A percentile compares a stretch with the other conserved stretches of the same genome.
These are phyloP conservation scores for Metarhizium album DNA, from an alignment of 2,329 filamentous ascomycete genomes.

Conservation along the genomic window DNA sequence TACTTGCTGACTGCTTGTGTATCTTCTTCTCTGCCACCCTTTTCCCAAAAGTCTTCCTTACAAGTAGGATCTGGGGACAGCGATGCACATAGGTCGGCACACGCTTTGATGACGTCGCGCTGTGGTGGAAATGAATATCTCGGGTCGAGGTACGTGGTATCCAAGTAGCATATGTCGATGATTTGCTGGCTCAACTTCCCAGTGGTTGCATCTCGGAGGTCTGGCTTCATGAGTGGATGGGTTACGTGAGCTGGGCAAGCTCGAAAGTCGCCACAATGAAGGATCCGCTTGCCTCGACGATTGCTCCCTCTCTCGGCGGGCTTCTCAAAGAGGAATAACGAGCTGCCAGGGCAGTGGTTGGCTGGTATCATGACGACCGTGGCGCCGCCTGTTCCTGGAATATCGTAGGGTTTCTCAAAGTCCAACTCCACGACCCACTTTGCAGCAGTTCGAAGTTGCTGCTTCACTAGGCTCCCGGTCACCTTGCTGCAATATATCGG, in stretches of 20 bases:
- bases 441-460: conserved; percentile 74
- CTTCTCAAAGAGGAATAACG: conserved; percentile 88
- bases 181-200: conserved; percentile 70
- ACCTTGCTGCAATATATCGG: conserved; percentile 95
- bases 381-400: conserved; percentile 66
- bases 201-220: conserved; percentile 57
- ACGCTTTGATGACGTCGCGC: conserved; percentile 75
- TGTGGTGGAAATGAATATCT: conserved; percentile 92
- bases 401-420: conserved; percentile 68
- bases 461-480: conserved; percentile 79
- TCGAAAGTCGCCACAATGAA: conserved; percentile 94
- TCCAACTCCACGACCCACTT: conserved; percentile 79
- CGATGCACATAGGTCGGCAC: conserved; percentile 76
- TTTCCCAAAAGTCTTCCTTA: conserved; percentile 36
- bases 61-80: conserved; percentile 53
- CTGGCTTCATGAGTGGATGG: conserved; percentile 72
- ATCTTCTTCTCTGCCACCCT: conserved; percentile 28
- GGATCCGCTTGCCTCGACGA: conserved; percentile 59
- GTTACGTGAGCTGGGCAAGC: conserved; percentile 76
- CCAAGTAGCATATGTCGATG: conserved; percentile 91
- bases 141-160: conserved; percentile 93
- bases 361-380: conserved; percentile 90
- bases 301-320: conserved; percentile 47
- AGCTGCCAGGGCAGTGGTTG: conserved; percentile 94
- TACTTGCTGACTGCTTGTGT: conserved; percentile 41